These are phyloP conservation scores for Lenwebbia sp. DNA, from an alignment of 345 rosid species.

Conservation along the genomic window DNA sequence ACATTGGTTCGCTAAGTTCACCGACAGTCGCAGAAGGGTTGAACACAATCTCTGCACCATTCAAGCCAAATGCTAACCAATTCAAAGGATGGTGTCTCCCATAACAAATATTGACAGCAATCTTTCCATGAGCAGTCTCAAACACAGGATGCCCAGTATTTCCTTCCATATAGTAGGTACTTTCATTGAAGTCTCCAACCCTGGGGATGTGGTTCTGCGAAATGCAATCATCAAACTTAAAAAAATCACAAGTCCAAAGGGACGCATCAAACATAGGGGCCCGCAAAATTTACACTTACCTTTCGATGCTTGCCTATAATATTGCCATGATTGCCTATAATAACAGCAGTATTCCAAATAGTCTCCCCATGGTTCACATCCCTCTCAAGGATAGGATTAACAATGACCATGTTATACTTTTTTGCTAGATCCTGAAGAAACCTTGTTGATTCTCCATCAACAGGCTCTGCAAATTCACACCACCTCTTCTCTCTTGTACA, in stretches of 20 bases:
- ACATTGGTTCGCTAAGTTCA: constrained; percentile 97
- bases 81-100: constrained; percentile 97
- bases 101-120: constrained; percentile 82
- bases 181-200: constrained; percentile 96
- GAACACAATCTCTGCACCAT: constrained; percentile 97
- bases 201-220: constrained; percentile 94
- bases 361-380: constrained; percentile 86
- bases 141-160: constrained; percentile 93
- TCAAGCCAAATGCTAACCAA: constrained; percentile 93
- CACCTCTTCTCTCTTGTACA: constrained; percentile 94
- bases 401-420: constrained; percentile 82
- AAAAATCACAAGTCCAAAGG: background rate
- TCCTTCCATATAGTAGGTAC: constrained; percentile 99
- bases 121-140: constrained; percentile 83
- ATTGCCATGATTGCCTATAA: constrained; percentile 84
- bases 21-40: constrained; percentile 99
- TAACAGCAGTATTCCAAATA: constrained; percentile 83
- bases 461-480: constrained; percentile 96
- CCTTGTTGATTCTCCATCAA: constrained; percentile 69
- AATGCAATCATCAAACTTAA: background rate
- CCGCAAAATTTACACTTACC: constrained; percentile 26
- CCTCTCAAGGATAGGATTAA: constrained; percentile 89
- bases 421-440: constrained; percentile 72
- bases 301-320: constrained; percentile 91
- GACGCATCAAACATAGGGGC: background rate